Evolutionary conservation across 2,329 filamentous ascomycete species (phyloP).

Genomic region (Drechslerella dactyloides): DNA sequence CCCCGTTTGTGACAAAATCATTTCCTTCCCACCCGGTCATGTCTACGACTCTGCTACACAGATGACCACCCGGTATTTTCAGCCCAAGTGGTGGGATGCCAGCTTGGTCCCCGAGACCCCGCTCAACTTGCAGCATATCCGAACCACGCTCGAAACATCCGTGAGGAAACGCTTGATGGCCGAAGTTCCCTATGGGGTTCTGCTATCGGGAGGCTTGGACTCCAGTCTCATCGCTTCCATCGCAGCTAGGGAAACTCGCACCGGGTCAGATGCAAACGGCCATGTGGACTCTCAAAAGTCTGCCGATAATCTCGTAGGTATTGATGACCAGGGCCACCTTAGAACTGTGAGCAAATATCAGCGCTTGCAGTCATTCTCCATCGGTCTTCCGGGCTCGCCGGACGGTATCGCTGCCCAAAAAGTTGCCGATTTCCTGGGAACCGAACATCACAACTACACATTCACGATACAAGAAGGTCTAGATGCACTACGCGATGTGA

Average conservation of each 20-base stretch:
- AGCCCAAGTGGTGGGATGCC: slow-evolving; percentile 91
- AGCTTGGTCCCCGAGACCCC: slow-evolving; percentile 77
- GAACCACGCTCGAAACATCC: slow-evolving; percentile 82
- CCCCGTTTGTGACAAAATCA: slow-evolving; percentile 92
- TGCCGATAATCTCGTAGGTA: slow-evolving; percentile 77
- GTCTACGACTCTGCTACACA: slow-evolving; percentile 93
- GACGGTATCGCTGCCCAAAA: slow-evolving; percentile 90
- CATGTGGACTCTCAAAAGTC: slow-evolving; percentile 62
- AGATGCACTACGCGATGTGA: slow-evolving; percentile 95
- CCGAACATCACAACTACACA: slow-evolving; percentile 96
- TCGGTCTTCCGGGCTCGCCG: slow-evolving; percentile 88
- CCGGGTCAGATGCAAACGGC: slow-evolving; percentile 68
- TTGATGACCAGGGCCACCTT: slow-evolving; percentile 88
- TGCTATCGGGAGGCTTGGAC: slow-evolving; percentile 93
- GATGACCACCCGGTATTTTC: slow-evolving; percentile 82
- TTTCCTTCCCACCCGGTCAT: slow-evolving; percentile 92
- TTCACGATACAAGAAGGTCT: slow-evolving; percentile 98
- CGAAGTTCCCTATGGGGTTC: slow-evolving; percentile 94
- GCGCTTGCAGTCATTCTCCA: slow-evolving; percentile 98
- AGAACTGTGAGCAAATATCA: slow-evolving; percentile 89
- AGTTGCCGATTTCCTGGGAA: slow-evolving; percentile 95
- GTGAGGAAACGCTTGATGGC: slow-evolving; percentile 98
- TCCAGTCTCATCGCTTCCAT: slow-evolving; percentile 95
- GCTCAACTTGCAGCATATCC: slow-evolving; percentile 80
- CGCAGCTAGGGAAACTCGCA: slow-evolving; percentile 87